These are phyloP conservation scores for Cyberlindnera misumaiensis DNA, from an alignment of 805 yeast species.

Conservation along the genomic window DNA sequence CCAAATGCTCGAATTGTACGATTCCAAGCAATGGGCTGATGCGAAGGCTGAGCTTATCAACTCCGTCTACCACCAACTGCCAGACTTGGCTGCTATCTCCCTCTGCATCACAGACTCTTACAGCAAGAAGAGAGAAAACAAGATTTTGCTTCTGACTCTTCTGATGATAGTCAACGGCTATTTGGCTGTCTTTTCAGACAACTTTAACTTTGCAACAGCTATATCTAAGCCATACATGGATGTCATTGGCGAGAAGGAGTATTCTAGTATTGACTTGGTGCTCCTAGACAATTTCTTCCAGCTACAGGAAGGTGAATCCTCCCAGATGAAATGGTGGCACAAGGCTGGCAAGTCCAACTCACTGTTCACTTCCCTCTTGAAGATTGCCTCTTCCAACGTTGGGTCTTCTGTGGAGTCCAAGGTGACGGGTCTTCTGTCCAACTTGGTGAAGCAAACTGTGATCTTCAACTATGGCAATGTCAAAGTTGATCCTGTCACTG, in stretches of 20 bases:
- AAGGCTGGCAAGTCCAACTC: slow-evolving; percentile 41
- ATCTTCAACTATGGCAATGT: slow-evolving; percentile 42
- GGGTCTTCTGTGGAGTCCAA: slow-evolving; percentile 37
- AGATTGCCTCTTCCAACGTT: slow-evolving; percentile 37
- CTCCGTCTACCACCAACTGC: slow-evolving; percentile 32
- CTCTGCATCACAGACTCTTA: slow-evolving; percentile 37
- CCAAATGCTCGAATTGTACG: slow-evolving; percentile 30
- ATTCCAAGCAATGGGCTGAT: slow-evolving; percentile 35
- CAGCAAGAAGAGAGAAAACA: slow-evolving; percentile 30
- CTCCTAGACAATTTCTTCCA: slow-evolving; percentile 55
- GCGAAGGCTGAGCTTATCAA: slow-evolving; percentile 28
- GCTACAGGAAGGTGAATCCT: slow-evolving; percentile 45
- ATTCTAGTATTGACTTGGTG: slow-evolving; percentile 49
- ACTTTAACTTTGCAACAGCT: slow-evolving; percentile 24
- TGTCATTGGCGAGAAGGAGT: slow-evolving; percentile 25
- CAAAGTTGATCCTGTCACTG: slow-evolving; percentile 46
- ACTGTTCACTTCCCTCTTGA: slow-evolving; percentile 59
- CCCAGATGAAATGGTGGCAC: slow-evolving; percentile 78
- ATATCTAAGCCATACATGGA: slow-evolving; percentile 31
- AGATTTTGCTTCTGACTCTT: slow-evolving; percentile 41
- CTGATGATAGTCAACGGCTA: slow-evolving; percentile 38
- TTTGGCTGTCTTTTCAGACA: slow-evolving; percentile 31
- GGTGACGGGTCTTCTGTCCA: slow-evolving; percentile 33
- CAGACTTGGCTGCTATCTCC: slow-evolving; percentile 41
- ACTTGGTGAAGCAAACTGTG: slow-evolving; percentile 43